Conservation (phyloP, 2,329 filamentous ascomycete species). For the Aspergillus aculeatus region DNA sequence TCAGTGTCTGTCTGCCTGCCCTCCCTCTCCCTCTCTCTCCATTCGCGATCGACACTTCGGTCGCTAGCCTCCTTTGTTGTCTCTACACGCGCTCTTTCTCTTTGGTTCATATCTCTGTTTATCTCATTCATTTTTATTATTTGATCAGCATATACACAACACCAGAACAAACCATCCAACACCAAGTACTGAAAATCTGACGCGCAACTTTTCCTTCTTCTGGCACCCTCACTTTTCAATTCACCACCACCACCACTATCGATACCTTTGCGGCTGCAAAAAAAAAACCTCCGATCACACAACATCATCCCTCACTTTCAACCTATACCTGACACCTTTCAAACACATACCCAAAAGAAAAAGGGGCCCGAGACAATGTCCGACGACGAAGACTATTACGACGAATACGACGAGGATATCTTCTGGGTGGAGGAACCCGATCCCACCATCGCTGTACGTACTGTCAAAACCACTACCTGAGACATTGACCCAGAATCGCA, state of each 20-base stretch:
- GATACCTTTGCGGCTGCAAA: too few relatives aligned
- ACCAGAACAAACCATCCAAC: not conserved
- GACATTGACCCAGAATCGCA: not conserved
- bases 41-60: not conserved
- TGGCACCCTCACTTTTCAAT: too few relatives aligned
- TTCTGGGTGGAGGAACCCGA: conserved; percentile 37
- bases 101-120: not conserved
- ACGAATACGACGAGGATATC: conserved; percentile 37
- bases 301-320: not conserved
- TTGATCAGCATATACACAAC: not conserved
- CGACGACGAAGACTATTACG: conserved; percentile 40
- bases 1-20: not conserved
- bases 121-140: not conserved
- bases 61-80: not conserved
- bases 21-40: not conserved
- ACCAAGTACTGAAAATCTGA: not conserved
- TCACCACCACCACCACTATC: too few relatives aligned
- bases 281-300: too few relatives aligned
- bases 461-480: not conserved
- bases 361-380: conserved; percentile 26
- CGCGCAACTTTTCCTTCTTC: not conserved
- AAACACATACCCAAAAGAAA: not conserved
- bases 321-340: not conserved
- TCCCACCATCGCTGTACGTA: conserved; percentile 36
- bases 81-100: not conserved